Base-by-base conservation (phyloP, 768 basidiomycete species). In the Panellus pusillus region DNA sequence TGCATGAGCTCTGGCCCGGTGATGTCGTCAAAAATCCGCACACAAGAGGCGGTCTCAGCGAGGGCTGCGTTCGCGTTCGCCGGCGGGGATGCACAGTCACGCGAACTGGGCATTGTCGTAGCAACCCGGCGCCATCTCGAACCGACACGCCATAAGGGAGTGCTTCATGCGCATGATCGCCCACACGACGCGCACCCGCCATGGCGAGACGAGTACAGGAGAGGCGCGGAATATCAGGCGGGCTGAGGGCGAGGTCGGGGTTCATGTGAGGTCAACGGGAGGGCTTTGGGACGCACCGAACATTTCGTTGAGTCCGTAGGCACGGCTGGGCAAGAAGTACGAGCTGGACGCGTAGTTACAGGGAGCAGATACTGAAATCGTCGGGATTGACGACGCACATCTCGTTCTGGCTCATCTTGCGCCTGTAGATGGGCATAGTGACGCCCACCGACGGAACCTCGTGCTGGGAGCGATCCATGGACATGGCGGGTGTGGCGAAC, bases 111-210 rank as follows among this genome's bases (percentile, higher is more conserved):
- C 74, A 47, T 80, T 74, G 28, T 72, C 68, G 54, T 79, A 76
- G 41, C 65, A 65, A 32, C 69, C 58, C 12, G 52, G 53, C 44
- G 7, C 61, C 74, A 78, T 75, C 11, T 67, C 64, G 43, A 79
- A 71, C 6, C 61, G 57, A 9, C 76, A 71, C 3, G 72, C 74
- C 32, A 85, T 71, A 4, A 83, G 67, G 0, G 81, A 76, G 57
- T 84, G 82, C 0, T 77, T 72, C 8, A 74, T 58, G 12, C 80
- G 72, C 20, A 83, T 64, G 32, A 80, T 74, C 1, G 80, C 77
- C 83, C 83, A 84, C 1, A 73, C 73, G 17, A 70, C 55, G 19
- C 62, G 65, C 14, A 84, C 65, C 6, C 83, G 73, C 0, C 61
- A 58, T 7, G 70, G 69, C 2, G 58, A 61, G 20, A 80, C 52